These are phyloP conservation scores for Neocucurbitaria cava DNA, from an alignment of 2,329 filamentous ascomycete genomes.

Conservation along the genomic window DNA sequence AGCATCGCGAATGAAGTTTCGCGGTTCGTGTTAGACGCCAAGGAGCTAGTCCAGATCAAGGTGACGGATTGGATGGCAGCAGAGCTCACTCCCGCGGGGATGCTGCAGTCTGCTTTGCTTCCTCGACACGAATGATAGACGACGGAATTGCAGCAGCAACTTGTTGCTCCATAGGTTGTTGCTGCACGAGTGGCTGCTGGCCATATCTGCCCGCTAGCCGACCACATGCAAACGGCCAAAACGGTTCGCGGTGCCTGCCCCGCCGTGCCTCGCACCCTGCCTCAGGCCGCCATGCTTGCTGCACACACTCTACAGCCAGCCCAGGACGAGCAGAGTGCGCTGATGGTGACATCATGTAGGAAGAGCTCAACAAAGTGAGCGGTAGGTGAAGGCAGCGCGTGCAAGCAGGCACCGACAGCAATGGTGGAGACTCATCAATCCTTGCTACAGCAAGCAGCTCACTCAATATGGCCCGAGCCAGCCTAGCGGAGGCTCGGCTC, in stretches of 20 bases:
- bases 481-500: constrained; percentile 10
- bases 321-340: neutral
- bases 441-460: constrained; percentile 10
- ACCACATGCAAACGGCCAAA: neutral
- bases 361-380: constrained; percentile 14
- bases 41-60: constrained; percentile 23
- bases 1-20: constrained; percentile 1
- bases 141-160: neutral
- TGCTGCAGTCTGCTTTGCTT: constrained; percentile 9
- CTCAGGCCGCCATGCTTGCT: neutral
- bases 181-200: neutral
- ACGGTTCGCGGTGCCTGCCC: neutral
- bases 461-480: constrained; percentile 9
- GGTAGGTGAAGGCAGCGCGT: constrained; percentile 15
- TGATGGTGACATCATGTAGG: constrained; percentile 29
- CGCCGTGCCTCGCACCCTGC: neutral
- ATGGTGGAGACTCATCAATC: constrained; percentile 17
- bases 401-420: constrained; percentile 19
- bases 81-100: constrained; percentile 25
- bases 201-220: neutral
- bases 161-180: neutral
- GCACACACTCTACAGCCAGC: too few species aligned
- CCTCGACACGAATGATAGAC: constrained; percentile 1
- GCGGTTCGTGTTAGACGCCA: constrained; percentile 14
- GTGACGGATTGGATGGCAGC: constrained; percentile 3